These are phyloP conservation scores for Coemansia sp. DNA, from an alignment of 192 early-diverging fungal genomes.

Conservation along the genomic window DNA sequence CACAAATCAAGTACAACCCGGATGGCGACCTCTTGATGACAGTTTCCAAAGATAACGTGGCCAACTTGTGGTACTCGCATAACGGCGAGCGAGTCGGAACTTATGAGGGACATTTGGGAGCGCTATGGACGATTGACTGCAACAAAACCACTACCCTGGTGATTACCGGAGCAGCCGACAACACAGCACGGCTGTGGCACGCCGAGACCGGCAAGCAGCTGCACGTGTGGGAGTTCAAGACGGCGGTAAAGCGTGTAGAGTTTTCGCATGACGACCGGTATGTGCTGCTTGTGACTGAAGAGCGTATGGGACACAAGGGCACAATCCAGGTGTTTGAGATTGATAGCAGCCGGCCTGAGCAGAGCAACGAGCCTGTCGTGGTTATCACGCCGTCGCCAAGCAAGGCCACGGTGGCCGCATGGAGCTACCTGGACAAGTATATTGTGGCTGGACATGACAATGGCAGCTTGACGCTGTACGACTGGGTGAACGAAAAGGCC, in stretches of 20 bases:
- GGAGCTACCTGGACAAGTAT: conserved; percentile 89
- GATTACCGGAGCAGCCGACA: conserved; percentile 89
- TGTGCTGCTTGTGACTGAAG: conserved; percentile 92
- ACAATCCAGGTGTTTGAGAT: conserved; percentile 83
- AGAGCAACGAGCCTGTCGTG: conserved; percentile 75
- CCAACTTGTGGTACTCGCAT: conserved; percentile 94
- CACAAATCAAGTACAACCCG: conserved; percentile 96
- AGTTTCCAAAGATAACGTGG: conserved; percentile 89
- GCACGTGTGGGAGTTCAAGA: conserved; percentile 86
- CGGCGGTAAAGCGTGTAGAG: conserved; percentile 86
- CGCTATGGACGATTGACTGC: conserved; percentile 93
- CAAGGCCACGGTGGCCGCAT: conserved; percentile 90
- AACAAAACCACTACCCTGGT: conserved; percentile 78
- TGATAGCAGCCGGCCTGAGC: conserved; percentile 57
- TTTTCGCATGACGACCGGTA: conserved; percentile 88
- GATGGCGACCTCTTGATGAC: conserved; percentile 98
- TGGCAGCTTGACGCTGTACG: conserved; percentile 84
- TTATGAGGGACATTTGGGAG: conserved; percentile 88
- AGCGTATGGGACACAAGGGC: conserved; percentile 87
- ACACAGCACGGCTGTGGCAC: conserved; percentile 87
- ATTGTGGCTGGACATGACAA: conserved; percentile 94
- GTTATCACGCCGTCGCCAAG: conserved; percentile 70
- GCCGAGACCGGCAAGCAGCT: conserved; percentile 88
- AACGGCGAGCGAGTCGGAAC: conserved; percentile 97
- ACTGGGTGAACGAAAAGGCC: conserved; percentile 76